Percentiles rank a stretch among this genome's conserved stretches.
phyloP scores from a whole-genome alignment of 2,329 filamentous ascomycete genomes.

The Penicillium sumatraense region DNA sequence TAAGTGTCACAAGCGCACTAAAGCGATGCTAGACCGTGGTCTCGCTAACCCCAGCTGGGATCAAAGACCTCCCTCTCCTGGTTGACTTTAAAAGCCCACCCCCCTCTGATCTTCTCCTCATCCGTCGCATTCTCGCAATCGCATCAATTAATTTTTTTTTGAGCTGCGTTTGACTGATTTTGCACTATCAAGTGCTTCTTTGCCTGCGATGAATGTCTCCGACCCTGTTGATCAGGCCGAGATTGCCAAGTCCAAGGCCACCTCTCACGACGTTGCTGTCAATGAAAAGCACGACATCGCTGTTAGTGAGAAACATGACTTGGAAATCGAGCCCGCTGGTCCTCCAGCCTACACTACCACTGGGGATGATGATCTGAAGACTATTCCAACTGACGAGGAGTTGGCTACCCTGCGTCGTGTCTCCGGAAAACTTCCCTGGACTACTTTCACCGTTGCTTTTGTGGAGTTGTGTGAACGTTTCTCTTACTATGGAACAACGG shows the following conservation, averaged over 20 bases:
- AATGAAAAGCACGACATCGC: conserved; percentile 14
- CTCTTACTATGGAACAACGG: conserved; percentile 74
- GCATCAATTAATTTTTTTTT: background rate
- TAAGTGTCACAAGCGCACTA: conserved; percentile 7
- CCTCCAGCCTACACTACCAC: background rate
- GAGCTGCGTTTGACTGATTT: background rate
- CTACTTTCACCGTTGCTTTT: conserved; percentile 71
- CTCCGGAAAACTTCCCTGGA: conserved; percentile 59
- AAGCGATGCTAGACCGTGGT: background rate
- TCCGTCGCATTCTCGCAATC: background rate
- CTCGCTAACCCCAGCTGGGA: too few species aligned
- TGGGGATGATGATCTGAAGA: conserved; percentile 14
- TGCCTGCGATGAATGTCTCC: conserved; percentile 29
- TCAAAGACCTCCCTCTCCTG: background rate
- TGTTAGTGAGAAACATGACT: conserved; percentile 12
- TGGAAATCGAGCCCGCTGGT: conserved; percentile 17
- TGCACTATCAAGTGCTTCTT: background rate
- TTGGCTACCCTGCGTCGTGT: conserved; percentile 40
- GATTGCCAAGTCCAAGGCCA: conserved; percentile 27
- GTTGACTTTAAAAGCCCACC: conserved; percentile 2
- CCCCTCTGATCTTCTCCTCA: conserved; percentile 7
- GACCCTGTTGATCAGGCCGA: conserved; percentile 32
- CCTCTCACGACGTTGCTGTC: conserved; percentile 20
- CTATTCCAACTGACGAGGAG: conserved; percentile 39
- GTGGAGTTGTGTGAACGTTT: conserved; percentile 78